Base-by-base conservation (phyloP, 345 rosid species). In the Rhodamnia argentea region DNA sequence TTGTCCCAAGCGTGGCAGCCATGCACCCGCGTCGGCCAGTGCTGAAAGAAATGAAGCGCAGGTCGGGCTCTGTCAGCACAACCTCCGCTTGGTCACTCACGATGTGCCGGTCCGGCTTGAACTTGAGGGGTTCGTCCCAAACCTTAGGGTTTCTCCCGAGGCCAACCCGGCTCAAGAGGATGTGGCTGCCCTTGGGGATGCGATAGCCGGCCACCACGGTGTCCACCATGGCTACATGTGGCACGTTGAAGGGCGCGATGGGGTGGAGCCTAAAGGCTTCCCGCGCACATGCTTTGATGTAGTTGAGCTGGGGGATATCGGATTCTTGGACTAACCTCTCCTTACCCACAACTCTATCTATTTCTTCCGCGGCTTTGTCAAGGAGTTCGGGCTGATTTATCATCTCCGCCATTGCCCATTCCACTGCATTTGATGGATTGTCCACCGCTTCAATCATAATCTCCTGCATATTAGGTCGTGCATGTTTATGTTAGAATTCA, bases 191-290 rank as follows among this genome's bases (percentile, higher is more conserved):
- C 83, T 82, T 82, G 52, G 83, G 83, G 55, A 82, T 82, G 55
- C 83, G 52, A 18, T 82, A 51, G 83, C 83, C 40, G 1, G 32
- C 37, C 57, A 82, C 83, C 52, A 82, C 83, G 10, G 83, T 51
- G 57, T 82, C 57, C 0, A 40, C n/a, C 83, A 82, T 22, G 52
- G 83, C 57, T 7, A 82, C 83, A 56, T 82, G 83, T 10, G 83
- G 83, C 7, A 82, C 40, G 18, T 82, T 82, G 53, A 82, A 82
- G 83, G 83, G 86, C 18, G 86, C 54, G n/a, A 84, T 64, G 3
- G 86, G 86, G 55, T 84, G 86, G 86, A 84, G 86, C 52, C 85
- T 32, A 59, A 58, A 84, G 16, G 85, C 62, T 55, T 84, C 85
- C 29, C 85, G 40, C 6, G 54, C 81, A 50, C 86, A 84, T 27